Conservation (phyloP, 805 yeast genomes). For the Kurtzmaniella fragi region DNA sequence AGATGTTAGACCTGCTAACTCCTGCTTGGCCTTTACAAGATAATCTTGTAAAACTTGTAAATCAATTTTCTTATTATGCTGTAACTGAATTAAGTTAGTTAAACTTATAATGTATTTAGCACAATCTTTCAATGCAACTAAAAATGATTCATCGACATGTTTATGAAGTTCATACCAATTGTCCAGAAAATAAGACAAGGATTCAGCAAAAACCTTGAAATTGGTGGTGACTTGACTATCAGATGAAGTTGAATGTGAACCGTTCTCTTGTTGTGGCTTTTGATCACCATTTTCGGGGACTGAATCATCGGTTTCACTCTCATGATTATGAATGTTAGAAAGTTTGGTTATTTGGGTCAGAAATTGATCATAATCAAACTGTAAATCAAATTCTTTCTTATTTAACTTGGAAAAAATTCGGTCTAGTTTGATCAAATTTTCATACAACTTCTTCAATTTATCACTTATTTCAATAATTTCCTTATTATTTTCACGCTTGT, state of each 20-base stretch:
- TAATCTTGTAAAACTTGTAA: slow-evolving; percentile 83
- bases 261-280: background rate
- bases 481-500: slow-evolving; percentile 72
- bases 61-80: slow-evolving; percentile 89
- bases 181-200: slow-evolving; percentile 30
- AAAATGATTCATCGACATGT: slow-evolving; percentile 70
- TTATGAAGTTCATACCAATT: slow-evolving; percentile 40
- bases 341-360: slow-evolving; percentile 65
- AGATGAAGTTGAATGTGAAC: slow-evolving; percentile 5
- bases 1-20: slow-evolving; percentile 37
- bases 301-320: slow-evolving; percentile 7
- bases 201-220: slow-evolving; percentile 33
- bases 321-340: slow-evolving; percentile 37
- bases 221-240: slow-evolving; percentile 17
- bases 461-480: slow-evolving; percentile 60
- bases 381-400: slow-evolving; percentile 66
- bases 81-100: slow-evolving; percentile 63
- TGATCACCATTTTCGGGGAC: slow-evolving; percentile 2
- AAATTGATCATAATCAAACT: slow-evolving; percentile 68
- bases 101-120: slow-evolving; percentile 57
- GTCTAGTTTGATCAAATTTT: slow-evolving; percentile 74
- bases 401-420: slow-evolving; percentile 69
- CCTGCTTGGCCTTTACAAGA: slow-evolving; percentile 63
- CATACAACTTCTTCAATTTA: slow-evolving; percentile 77
- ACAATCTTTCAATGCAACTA: slow-evolving; percentile 79